Evolutionary conservation across 805 yeast genomes (phyloP).

Genomic region (Saccharomyces cerevisiae): DNA sequence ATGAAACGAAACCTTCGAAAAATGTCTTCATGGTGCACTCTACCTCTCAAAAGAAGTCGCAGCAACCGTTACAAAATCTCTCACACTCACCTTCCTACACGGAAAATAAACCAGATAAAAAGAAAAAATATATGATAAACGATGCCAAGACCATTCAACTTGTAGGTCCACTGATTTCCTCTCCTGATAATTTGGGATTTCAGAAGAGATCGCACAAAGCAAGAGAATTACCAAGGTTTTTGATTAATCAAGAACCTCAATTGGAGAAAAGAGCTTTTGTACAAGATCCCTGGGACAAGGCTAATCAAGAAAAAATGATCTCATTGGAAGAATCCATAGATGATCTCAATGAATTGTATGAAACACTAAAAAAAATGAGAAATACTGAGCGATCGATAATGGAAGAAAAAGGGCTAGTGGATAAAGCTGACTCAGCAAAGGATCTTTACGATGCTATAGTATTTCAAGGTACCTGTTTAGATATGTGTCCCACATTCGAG

Average conservation of each 20-base stretch:
- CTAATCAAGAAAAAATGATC: slow-evolving; percentile 59
- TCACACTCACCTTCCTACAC: background rate
- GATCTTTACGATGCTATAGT: slow-evolving; percentile 79
- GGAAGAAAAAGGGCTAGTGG: slow-evolving; percentile 79
- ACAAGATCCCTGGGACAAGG: slow-evolving; percentile 59
- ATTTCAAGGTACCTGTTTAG: slow-evolving; percentile 81
- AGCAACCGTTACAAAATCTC: slow-evolving; percentile 2
- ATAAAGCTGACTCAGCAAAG: slow-evolving; percentile 74
- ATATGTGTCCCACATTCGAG: slow-evolving; percentile 94
- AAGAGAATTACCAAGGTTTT: slow-evolving; percentile 31
- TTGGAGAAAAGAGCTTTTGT: slow-evolving; percentile 22
- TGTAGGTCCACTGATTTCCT: slow-evolving; percentile 20
- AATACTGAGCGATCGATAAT: slow-evolving; percentile 66
- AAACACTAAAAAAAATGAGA: slow-evolving; percentile 63
- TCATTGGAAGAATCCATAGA: slow-evolving; percentile 41
- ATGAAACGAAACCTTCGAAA: slow-evolving; percentile 2
- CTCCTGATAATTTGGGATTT: slow-evolving; percentile 21
- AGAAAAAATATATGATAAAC: background rate
- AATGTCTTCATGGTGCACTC: background rate
- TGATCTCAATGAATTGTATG: slow-evolving; percentile 68
- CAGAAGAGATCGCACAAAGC: slow-evolving; percentile 9
- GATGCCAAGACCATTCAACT: background rate
- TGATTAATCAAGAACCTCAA: slow-evolving; percentile 33
- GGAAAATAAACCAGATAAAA: background rate
- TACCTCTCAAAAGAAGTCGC: slow-evolving; percentile 1